Base-by-base conservation (phyloP, 352 stramenopile species). In the Globisporangium viniferum region DNA sequence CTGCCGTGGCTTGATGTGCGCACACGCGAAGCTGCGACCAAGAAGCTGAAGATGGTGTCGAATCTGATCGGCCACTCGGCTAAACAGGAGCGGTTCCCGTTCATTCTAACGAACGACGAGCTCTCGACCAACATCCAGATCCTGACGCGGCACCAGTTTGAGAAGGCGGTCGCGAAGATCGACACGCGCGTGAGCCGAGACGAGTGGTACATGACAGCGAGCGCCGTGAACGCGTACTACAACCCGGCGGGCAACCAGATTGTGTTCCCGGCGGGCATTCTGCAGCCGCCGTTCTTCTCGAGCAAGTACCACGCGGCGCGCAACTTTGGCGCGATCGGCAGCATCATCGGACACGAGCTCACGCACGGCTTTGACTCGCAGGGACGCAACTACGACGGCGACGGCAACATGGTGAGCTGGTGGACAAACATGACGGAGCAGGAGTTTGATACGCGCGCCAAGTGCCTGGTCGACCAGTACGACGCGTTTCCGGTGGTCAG, bases 341-440 rank as follows among this genome's bases (percentile, higher is more conserved):
- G 84, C 12, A 81, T 98, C 55, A 97, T 98, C 58, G 96, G 93
- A 5, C 95, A 99, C 69, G 96, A 98, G 73, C 94, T 99, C 75
- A 99, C 93, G 2, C 96, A 99, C 70, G 95, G 94, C 5, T 99
- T 98, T 73, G 96, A 99, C 68, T 89, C 97, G 57, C 88, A 95
- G 36, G 96, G 95, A 5, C 78, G 90, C 44, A 96, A 97, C 66
- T 98, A 90, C 62, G 84, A 91, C 60, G 91, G 75, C 55, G 71
- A 91, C 36, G 96, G 96, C 10, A 98, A 98, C 57, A 81, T 98
- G 62, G 74, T 90, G 0, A 84, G 98, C 73, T 99, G 95, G 95
- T 98, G 96, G 94, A 97, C 84, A 27, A 75, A 90, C 31, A 78
- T 83, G 44, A 97, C 97, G 31, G 78, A 77, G 15, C 67, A 71